Evolutionary conservation across 345 rosid species (phyloP), one percentile per base, ranked within the genome.

Genomic region (Corymbia maculata): DNA sequence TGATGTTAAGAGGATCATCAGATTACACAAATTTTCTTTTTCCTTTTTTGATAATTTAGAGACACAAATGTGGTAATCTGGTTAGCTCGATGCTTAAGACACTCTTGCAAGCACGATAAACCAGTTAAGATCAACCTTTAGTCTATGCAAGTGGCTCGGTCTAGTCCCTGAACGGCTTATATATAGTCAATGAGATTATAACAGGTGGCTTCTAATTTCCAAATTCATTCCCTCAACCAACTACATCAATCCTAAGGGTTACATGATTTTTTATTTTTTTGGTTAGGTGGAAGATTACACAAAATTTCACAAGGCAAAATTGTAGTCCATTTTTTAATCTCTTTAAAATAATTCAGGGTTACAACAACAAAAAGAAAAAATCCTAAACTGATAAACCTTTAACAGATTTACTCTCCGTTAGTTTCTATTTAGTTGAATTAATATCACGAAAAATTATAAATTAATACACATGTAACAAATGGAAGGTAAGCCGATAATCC

Each of bases 311-410:
- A 0, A 5, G 44, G 8, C 0, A 16, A 68, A 32, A 17, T 5
- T 70, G 36, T 36, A 70, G 13, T 24, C 64, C 12, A 4, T 9
- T 9, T 57, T 21, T 22, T 9, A 1, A 36, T 36, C 28, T 55
- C 26, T 55, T 2, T 22, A 22, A 57, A 36, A 36, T 2, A 36
- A 36, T 36, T 36, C 42, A 36, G 42, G 42, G 42, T 36, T 36
- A 36, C 42, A 36, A 36, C 42, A 36, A 36, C 42, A 36, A 36
- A 2, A 36, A 55, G 0, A 0, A 21, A 55, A 55, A 55, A 8
- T 3, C 22, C 0, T 0, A 55, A 55, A 55, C 0, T 55, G 22
- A 55, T 55, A 22, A 0, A 22, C 0, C 9, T 22, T 21, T 22
- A 1, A 55, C 0, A 55, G 4, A 36, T 36, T 36, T 36, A 36